Percentiles rank a stretch among this genome's conserved stretches.
Evolutionary conservation across 2,329 filamentous ascomycete species (phyloP).

Genomic region (Polychaeton citri): DNA sequence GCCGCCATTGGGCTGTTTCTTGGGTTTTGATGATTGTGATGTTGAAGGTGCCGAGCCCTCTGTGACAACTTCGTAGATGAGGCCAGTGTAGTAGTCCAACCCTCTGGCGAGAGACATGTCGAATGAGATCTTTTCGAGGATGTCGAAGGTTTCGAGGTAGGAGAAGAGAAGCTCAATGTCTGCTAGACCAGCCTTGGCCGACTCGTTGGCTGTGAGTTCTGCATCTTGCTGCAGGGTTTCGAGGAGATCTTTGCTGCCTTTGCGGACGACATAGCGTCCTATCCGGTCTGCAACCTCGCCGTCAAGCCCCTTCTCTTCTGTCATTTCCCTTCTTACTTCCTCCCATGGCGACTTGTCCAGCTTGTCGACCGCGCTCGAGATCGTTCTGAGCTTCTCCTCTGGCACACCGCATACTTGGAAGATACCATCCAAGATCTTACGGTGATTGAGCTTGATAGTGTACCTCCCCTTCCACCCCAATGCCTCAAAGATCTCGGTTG

Average conservation of each 20-base stretch:
- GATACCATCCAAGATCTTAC: conserved; percentile 83
- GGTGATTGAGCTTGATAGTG: conserved; percentile 90
- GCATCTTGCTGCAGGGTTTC: conserved; percentile 55
- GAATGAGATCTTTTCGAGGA: conserved; percentile 65
- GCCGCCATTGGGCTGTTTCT: conserved; percentile 34
- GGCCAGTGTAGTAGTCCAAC: conserved; percentile 82
- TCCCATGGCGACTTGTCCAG: conserved; percentile 80
- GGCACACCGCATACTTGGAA: conserved; percentile 88
- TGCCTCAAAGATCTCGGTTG: conserved; percentile 71
- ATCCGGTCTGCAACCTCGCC: conserved; percentile 72
- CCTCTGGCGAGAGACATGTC: conserved; percentile 83
- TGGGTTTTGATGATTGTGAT: conserved; percentile 30
- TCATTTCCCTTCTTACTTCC: conserved; percentile 86
- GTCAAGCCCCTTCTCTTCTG: conserved; percentile 74
- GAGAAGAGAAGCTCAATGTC: conserved; percentile 71
- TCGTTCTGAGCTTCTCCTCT: conserved; percentile 71
- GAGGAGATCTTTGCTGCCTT: conserved; percentile 62
- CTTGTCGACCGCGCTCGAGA: conserved; percentile 90
- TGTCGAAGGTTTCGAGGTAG: conserved; percentile 67
- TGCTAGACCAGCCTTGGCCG: conserved; percentile 64
- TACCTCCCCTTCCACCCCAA: conserved; percentile 62
- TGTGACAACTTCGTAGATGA: conserved; percentile 83
- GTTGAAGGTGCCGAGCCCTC: conserved; percentile 54
- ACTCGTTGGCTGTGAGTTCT: conserved; percentile 54
- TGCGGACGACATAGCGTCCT: conserved; percentile 67